Conservation (phyloP, 192 early-diverging fungal genomes). For the Backusella liffmaniae region DNA sequence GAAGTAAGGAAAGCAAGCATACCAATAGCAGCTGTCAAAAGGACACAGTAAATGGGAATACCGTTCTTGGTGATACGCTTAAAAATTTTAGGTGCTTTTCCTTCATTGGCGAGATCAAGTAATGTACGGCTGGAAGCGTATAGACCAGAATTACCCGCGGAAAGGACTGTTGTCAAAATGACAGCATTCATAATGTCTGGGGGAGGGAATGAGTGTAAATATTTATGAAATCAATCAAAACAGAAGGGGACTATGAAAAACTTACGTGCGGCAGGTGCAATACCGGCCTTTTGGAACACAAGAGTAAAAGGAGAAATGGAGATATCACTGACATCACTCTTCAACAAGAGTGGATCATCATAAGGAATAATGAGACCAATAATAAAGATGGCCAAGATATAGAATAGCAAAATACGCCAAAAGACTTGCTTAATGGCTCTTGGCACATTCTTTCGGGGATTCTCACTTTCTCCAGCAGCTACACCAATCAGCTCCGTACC, state of each 20-base stretch:
- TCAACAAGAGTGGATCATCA: conserved; percentile 53
- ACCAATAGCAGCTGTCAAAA: conserved; percentile 54
- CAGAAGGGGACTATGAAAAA: not conserved
- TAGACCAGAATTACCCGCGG: conserved; percentile 73
- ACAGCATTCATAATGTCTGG: conserved; percentile 70
- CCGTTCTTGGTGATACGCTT: conserved; percentile 47
- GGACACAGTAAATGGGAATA: conserved; percentile 59
- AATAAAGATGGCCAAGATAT: conserved; percentile 63
- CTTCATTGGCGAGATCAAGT: conserved; percentile 57
- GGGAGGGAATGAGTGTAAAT: not conserved
- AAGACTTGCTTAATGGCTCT: conserved; percentile 73
- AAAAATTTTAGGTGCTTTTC: conserved; percentile 63
- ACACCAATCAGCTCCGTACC: conserved; percentile 92
- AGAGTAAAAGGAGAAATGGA: conserved; percentile 65
- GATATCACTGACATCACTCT: conserved; percentile 38
- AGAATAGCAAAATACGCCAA: conserved; percentile 75
- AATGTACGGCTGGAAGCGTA: conserved; percentile 70
- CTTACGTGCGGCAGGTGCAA: conserved; percentile 43
- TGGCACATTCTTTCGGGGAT: conserved; percentile 74
- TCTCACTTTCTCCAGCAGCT: conserved; percentile 82
- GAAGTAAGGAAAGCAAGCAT: conserved; percentile 56
- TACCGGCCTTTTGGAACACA: conserved; percentile 58
- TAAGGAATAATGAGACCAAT: conserved; percentile 69
- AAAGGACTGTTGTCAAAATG: conserved; percentile 67
- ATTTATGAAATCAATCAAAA: not conserved